Percentiles rank a stretch among this genome's conserved stretches.
These are phyloP conservation scores for Hemileia vastatrix DNA, from an alignment of 1,284 basidiomycete species.

Conservation along the genomic window DNA sequence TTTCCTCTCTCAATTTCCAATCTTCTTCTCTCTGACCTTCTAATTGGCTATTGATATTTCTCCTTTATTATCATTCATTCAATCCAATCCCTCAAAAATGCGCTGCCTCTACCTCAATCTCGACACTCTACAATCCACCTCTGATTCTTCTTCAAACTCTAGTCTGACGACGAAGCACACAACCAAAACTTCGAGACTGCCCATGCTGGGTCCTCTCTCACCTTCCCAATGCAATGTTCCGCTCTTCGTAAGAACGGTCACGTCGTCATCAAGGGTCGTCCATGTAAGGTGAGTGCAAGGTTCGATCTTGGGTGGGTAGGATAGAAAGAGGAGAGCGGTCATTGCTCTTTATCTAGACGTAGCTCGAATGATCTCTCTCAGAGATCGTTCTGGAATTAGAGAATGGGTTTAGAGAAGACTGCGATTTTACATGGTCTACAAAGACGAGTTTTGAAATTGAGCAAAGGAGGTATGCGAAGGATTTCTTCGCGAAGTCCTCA, in stretches of 20 bases:
- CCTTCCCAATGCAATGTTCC: constrained; percentile 80
- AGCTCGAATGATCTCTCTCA: constrained; percentile 58
- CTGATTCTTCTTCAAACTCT: constrained; percentile 10
- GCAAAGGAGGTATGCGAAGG: too few species aligned
- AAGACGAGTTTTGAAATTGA: too few species aligned
- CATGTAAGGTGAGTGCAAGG: constrained; percentile 62
- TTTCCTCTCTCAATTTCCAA: too few species aligned
- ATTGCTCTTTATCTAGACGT: not conserved
- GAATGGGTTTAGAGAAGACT: too few species aligned
- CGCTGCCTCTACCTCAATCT: too few species aligned
- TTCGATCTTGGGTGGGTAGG: not conserved
- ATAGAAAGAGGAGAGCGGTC: not conserved
- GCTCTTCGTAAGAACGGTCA: constrained; percentile 81
- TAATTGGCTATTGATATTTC: too few species aligned
- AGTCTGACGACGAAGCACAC: constrained; percentile 69
- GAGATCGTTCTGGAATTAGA: too few species aligned
- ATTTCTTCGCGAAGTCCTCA: too few species aligned
- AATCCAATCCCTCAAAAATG: too few species aligned
- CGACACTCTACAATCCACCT: not conserved
- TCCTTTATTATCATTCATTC: too few species aligned
- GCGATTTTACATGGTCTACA: too few species aligned
- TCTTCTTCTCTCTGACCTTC: too few species aligned
- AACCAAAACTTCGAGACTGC: constrained; percentile 74
- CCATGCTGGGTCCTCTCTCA: constrained; percentile 44
- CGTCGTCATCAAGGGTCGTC: constrained; percentile 94